Evolutionary conservation across 768 basidiomycete genomes (phyloP), one percentile per base, ranked within the genome.

Genomic region (Suillus occidentalis): DNA sequence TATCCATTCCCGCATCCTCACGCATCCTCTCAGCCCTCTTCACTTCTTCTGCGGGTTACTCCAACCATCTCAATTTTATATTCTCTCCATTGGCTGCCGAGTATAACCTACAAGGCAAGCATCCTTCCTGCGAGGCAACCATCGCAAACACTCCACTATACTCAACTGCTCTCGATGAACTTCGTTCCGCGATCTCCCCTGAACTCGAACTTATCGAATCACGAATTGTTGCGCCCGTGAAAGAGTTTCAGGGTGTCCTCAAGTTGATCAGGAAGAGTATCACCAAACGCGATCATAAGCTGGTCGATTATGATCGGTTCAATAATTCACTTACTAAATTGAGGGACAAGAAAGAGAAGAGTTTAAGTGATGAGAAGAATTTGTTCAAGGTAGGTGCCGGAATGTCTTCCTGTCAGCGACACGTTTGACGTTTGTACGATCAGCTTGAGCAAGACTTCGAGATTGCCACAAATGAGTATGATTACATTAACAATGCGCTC

Each of bases 341-440:
- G 65, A 84, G 97, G 64, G 97, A 99, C 76, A 99, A 99, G 86
- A 97, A 98, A 79, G 97, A 99, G 74, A 99, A 98, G 80, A 89
- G 92, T 22, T 79, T 99, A 68, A 94, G 82, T 70, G 97, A 99
- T 71, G 97, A 99, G 83, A 97, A 98, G 85, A 94, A 96, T 72
- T 73, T 97, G 66, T 97, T 97, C 87, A 97, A 97, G 84, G 94
- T 91, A 64, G 18, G 81, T 76, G 31, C 28, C 40, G 22, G 31
- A 58, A 22, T 40, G 22, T 58, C n/a, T 53, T 42, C 40, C 8
- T 42, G 10, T 18, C 28, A 31, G 39, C 1, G 18, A 42, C 28
- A 31, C 22, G 18, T 20, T 37, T 25, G 3, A 40, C 28, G 52
- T 49, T 60, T 56, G 63, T 36, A 69, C 56, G 57, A 40, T 56